These are phyloP conservation scores for Talaromyces wortmannii DNA, from an alignment of 495 filamentous ascomycete species.

Conservation along the genomic window DNA sequence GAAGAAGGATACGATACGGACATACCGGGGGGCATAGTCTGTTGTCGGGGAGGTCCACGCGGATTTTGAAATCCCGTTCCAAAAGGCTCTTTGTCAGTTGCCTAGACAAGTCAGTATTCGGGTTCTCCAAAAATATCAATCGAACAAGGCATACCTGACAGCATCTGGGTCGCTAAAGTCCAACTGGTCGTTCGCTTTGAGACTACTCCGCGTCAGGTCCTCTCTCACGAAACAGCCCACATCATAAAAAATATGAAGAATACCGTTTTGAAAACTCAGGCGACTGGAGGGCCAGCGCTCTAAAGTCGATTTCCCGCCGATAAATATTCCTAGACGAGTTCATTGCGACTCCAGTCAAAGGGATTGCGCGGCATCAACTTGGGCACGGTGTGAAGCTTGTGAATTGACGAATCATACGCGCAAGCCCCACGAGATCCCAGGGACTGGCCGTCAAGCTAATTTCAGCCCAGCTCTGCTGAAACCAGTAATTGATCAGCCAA, in stretches of 20 bases:
- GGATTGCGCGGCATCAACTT: neutral
- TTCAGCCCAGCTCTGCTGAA: no score
- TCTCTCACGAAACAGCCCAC: neutral
- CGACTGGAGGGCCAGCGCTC: slow-evolving; percentile 47
- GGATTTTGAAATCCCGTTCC: slow-evolving; percentile 64
- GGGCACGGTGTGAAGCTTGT: no score
- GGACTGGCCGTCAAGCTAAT: no score
- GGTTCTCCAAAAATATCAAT: neutral
- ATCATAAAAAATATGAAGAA: slow-evolving; percentile 8
- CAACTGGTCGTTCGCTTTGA: slow-evolving; percentile 58
- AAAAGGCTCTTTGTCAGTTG: slow-evolving; percentile 79
- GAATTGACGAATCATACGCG: no score
- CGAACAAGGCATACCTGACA: slow-evolving; percentile 45
- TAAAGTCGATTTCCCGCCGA: slow-evolving; percentile 57
- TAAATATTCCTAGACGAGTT: slow-evolving; percentile 40
- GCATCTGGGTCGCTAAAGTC: slow-evolving; percentile 78
- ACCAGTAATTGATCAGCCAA: no score
- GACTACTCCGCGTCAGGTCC: slow-evolving; percentile 18
- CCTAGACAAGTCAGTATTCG: slow-evolving; percentile 20
- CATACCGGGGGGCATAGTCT: slow-evolving; percentile 85
- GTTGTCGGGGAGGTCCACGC: slow-evolving; percentile 64
- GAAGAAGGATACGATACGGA: neutral
- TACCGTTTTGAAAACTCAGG: slow-evolving; percentile 52
- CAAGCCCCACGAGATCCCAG: no score
- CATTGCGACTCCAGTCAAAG: slow-evolving; percentile 13